phyloP scores from a whole-genome alignment of 192 early-diverging fungal species.

The Martensiomyces pterosporus region DNA sequence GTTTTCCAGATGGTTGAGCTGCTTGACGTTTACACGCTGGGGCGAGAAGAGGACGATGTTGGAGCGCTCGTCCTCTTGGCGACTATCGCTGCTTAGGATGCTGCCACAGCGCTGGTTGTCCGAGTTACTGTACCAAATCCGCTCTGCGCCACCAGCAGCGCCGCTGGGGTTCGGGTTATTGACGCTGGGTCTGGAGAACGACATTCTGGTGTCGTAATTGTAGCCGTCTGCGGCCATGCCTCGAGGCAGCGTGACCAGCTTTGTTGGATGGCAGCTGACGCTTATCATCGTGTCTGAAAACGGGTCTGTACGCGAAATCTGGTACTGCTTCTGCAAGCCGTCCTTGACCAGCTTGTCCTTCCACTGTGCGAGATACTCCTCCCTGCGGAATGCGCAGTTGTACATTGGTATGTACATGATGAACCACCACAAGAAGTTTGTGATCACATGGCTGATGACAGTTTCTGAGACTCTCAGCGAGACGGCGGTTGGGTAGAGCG shows the following conservation, averaged over 20 bases:
- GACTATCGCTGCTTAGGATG: constrained; percentile 10
- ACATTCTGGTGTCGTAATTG: constrained; percentile 28
- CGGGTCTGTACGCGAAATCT: constrained; percentile 41
- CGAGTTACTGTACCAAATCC: neutral
- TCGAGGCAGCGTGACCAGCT: constrained; percentile 24
- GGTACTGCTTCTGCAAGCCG: constrained; percentile 47
- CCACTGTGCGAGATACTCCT: constrained; percentile 33
- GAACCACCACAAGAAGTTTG: constrained; percentile 50
- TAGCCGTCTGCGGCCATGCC: constrained; percentile 17
- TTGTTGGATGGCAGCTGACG: constrained; percentile 16
- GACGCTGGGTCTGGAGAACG: constrained; percentile 25
- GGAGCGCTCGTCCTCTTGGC: constrained; percentile 9
- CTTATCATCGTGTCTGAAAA: constrained; percentile 36
- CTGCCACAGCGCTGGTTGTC: constrained; percentile 6
- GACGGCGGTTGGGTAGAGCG: constrained; percentile 26
- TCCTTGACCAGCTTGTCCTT: constrained; percentile 43
- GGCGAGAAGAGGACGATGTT: constrained; percentile 37
- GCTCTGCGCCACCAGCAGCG: neutral
- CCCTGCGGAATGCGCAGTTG: constrained; percentile 33
- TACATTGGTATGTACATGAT: constrained; percentile 49
- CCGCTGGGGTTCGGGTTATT: neutral
- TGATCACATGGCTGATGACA: constrained; percentile 22
- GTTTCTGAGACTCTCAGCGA: constrained; percentile 24
- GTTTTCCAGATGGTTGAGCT: constrained; percentile 19
- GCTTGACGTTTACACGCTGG: neutral